These are phyloP conservation scores for Haplosporangium gracile DNA, from an alignment of 192 early-diverging fungal species.

Conservation along the genomic window DNA sequence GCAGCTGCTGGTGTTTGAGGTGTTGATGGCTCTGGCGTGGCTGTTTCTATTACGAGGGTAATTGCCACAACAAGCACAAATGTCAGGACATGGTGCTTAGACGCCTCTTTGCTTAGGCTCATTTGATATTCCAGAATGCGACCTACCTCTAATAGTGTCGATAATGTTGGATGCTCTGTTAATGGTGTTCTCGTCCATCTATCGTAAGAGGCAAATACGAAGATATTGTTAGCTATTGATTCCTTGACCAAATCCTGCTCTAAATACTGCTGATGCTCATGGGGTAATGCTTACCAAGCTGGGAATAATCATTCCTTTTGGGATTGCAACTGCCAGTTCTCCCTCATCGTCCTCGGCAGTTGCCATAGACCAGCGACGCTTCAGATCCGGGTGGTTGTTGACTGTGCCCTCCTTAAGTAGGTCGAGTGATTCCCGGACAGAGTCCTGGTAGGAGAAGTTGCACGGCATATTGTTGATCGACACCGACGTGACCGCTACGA, in stretches of 20 bases:
- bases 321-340: slow-evolving; percentile 58
- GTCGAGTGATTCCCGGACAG: slow-evolving; percentile 55
- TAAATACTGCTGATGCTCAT: neutral
- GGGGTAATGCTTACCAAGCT: slow-evolving; percentile 29
- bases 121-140: neutral
- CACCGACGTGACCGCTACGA: slow-evolving; percentile 53
- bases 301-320: slow-evolving; percentile 43
- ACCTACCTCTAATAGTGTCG: slow-evolving; percentile 30
- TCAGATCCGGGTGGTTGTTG: slow-evolving; percentile 62
- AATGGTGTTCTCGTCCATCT: slow-evolving; percentile 39
- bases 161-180: slow-evolving; percentile 30
- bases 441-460: slow-evolving; percentile 57
- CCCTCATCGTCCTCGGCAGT: slow-evolving; percentile 65
- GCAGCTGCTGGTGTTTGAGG: slow-evolving; percentile 48
- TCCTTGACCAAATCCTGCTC: neutral
- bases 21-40: slow-evolving; percentile 48
- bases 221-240: slow-evolving; percentile 15
- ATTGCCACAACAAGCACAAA: neutral
- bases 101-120: no score
- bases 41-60: slow-evolving; percentile 14
- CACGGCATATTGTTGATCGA: slow-evolving; percentile 53
- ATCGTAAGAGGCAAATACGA: slow-evolving; percentile 6
- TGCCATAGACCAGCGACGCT: slow-evolving; percentile 59
- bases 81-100: neutral
- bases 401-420: slow-evolving; percentile 53